Percentiles rank a stretch among this genome's conserved stretches.
phyloP scores from a whole-genome alignment of 176 grass and related monocot species.

The Lolium multiflorum region DNA sequence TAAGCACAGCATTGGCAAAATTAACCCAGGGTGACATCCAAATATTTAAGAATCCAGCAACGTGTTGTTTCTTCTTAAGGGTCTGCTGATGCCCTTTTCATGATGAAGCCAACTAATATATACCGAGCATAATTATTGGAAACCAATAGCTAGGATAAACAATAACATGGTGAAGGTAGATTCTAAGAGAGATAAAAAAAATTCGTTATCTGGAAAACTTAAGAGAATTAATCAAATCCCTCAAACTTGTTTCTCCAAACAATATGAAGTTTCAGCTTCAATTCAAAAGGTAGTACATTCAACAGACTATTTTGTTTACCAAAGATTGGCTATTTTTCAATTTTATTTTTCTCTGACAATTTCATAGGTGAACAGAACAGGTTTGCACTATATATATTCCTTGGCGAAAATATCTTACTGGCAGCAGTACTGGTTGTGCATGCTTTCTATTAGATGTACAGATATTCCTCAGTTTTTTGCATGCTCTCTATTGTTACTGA shows the following conservation, averaged over 20 bases:
- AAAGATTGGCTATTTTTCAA: background rate
- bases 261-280: background rate
- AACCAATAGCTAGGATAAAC: constrained; percentile 10
- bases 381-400: background rate
- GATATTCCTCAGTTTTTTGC: background rate
- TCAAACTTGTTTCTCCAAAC: background rate
- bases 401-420: constrained; percentile 9
- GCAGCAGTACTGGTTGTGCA: background rate
- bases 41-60: constrained; percentile 18
- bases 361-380: constrained; percentile 14
- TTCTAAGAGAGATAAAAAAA: background rate
- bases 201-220: background rate
- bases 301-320: constrained; percentile 5
- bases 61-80: background rate
- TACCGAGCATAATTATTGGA: constrained; percentile 12
- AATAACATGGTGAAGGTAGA: background rate
- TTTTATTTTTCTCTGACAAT: background rate
- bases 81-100: constrained; percentile 13
- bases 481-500: constrained; percentile 11
- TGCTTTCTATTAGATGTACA: background rate
- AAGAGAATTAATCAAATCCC: background rate
- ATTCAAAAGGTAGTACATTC: constrained; percentile 16
- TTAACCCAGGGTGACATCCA: constrained; percentile 21
- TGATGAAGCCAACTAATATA: constrained; percentile 14
- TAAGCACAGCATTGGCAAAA: constrained; percentile 18